Conservation (phyloP, 208 protist species). For the Trichomonas gallinae region DNA sequence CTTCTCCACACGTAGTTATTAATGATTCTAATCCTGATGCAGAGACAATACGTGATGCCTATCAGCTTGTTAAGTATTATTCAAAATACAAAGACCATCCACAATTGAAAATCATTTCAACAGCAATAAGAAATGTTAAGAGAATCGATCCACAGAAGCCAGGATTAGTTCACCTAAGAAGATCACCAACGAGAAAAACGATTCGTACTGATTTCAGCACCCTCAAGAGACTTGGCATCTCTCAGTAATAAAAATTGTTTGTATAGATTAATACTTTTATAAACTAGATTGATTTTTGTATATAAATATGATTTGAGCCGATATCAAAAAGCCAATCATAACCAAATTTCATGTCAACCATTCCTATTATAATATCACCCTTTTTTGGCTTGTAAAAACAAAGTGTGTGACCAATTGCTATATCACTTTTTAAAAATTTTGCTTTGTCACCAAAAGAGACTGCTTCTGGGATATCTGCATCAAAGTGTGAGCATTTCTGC, state of each 20-base stretch:
- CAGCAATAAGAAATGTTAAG: not conserved
- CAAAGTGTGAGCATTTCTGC: no score
- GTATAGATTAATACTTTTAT: no score
- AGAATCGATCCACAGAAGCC: not conserved
- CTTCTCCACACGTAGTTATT: slow-evolving; percentile 3
- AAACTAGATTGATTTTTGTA: no score
- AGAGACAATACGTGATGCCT: not conserved
- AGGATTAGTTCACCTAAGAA: not conserved
- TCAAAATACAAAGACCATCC: not conserved
- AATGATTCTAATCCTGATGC: not conserved
- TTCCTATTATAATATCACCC: not conserved
- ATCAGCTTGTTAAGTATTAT: not conserved
- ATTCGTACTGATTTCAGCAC: not conserved
- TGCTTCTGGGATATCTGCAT: no score
- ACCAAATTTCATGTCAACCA: not conserved
- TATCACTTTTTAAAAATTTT: no score
- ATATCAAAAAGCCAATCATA: slow-evolving; percentile 4
- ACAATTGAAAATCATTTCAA: not conserved
- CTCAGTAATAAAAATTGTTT: not conserved
- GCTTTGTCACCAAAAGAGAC: no score
- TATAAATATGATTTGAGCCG: not conserved
- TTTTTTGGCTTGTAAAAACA: not conserved
- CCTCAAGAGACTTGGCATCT: not conserved
- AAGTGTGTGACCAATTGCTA: not conserved
- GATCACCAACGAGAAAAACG: not conserved